Base-by-base conservation (phyloP, 2,329 filamentous ascomycete species). In the Phaeoacremonium minimum region DNA sequence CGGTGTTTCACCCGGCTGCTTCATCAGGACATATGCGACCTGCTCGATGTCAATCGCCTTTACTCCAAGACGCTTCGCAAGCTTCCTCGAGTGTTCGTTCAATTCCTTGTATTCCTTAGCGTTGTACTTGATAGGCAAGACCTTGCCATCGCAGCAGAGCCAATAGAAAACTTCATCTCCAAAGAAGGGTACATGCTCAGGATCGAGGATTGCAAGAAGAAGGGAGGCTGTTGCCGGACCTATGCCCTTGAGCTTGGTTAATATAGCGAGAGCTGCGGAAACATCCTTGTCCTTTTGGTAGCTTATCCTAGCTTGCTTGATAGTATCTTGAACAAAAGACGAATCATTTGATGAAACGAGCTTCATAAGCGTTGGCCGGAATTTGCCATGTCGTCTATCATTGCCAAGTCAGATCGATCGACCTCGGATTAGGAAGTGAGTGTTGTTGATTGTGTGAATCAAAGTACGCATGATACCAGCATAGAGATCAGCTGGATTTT, bases 161-260 rank as follows among this genome's bases (percentile, higher is more conserved):
- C 85, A 91, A 46, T 80, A 73, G 52, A 81, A 91, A 4, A 82
- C 71, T 58, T 93, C 87, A 51, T 94, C 87, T 3, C 81, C 85
- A 60, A 91, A 91, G 67, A 91, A 91, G 2, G 85, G 73, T 33
- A 81, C 68, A 11, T 62, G 59, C 1, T 66, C 57, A 0, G 81
- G 72, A 41, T 80, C 71, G 45, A 80, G 73, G 5, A 84, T 75
- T 5, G 81, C 75, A 4, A 93, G 69, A 2, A 91, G 61, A 19
- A 93, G 72, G 2, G 84, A 87, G 1, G 85, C 86, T 1, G 86
- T 91, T 7, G 87, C 87, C 2, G 87, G 85, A 1, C 87, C 87
- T 43, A 94, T 77, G 20, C 87, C 87, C 44, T 71, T 81, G n/a
- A 93, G 64, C 37, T 68, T 68, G 2, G 68, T 69, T 9, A 90